A percentile compares a stretch with the other conserved stretches of the same genome.
phyloP scores from a whole-genome alignment of 441 rosid genomes.

The Erodium trifolium region DNA sequence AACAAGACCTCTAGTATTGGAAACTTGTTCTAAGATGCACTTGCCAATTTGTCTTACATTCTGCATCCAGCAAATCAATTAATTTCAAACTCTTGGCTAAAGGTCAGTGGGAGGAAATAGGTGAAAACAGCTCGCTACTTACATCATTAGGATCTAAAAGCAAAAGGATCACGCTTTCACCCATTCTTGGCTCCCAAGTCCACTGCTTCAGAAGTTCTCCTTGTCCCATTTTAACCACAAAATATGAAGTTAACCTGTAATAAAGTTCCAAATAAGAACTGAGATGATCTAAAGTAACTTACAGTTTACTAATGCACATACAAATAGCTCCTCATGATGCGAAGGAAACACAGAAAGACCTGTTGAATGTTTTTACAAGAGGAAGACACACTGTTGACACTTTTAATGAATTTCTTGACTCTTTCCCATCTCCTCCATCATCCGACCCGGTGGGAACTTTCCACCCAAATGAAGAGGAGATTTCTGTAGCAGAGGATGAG shows the following conservation, averaged over 20 bases:
- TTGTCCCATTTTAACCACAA: conserved; percentile 60
- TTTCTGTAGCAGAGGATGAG: conserved; percentile 54
- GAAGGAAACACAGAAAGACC: conserved; percentile 34
- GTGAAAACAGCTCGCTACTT: conserved; percentile 17
- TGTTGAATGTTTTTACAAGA: conserved; percentile 64
- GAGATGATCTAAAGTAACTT: background rate
- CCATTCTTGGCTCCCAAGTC: conserved; percentile 95
- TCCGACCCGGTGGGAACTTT: conserved; percentile 87
- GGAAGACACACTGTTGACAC: conserved; percentile 67
- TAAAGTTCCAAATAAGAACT: conserved; percentile 19
- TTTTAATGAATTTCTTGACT: conserved; percentile 74
- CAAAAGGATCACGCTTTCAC: conserved; percentile 73
- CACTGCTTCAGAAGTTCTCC: conserved; percentile 70
- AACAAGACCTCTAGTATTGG: conserved; percentile 73
- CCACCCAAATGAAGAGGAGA: conserved; percentile 85
- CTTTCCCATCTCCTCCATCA: conserved; percentile 79
- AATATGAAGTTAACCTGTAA: conserved; percentile 74
- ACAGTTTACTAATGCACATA: background rate
- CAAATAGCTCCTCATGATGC: background rate
- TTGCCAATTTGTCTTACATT: conserved; percentile 83
- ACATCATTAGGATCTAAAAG: conserved; percentile 96
- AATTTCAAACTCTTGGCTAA: conserved; percentile 14
- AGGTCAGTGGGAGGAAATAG: conserved; percentile 11
- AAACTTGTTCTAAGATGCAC: conserved; percentile 81
- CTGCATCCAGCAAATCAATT: conserved; percentile 42